Evolutionary conservation across 176 grass and related monocot species (phyloP).

Genomic region (Oryza longistaminata): DNA sequence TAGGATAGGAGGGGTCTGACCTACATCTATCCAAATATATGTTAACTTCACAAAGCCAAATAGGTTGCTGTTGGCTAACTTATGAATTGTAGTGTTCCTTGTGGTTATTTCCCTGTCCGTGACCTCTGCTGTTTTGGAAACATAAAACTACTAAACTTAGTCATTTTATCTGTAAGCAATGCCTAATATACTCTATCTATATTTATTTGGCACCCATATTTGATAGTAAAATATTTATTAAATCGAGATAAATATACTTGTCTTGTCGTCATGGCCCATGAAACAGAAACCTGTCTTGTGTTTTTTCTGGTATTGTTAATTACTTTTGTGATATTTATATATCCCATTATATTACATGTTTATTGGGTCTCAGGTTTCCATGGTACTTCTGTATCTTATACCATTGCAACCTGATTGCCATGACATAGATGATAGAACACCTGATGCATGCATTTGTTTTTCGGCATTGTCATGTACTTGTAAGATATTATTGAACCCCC

Average conservation of each 20-base stretch:
- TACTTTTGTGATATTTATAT: background rate
- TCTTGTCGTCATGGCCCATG: background rate
- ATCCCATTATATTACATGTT: background rate
- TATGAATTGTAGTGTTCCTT: slow-evolving; percentile 7
- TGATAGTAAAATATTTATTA: background rate
- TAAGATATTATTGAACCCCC: background rate
- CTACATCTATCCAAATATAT: background rate
- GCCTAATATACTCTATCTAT: background rate
- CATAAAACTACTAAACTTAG: background rate
- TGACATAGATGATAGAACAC: background rate
- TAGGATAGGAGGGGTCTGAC: background rate
- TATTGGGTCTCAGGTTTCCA: background rate
- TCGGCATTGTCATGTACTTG: background rate
- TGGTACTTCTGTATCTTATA: background rate
- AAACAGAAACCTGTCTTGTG: background rate
- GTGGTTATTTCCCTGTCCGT: background rate
- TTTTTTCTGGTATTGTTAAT: background rate
- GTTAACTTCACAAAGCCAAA: background rate
- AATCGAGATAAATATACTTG: background rate
- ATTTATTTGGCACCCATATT: background rate
- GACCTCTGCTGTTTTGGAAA: background rate
- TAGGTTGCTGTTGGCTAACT: background rate
- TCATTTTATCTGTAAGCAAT: background rate
- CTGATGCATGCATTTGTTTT: background rate
- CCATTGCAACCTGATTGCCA: background rate